phyloP scores from a whole-genome alignment of 1,284 basidiomycete species.

The Trichosporon sp. region DNA sequence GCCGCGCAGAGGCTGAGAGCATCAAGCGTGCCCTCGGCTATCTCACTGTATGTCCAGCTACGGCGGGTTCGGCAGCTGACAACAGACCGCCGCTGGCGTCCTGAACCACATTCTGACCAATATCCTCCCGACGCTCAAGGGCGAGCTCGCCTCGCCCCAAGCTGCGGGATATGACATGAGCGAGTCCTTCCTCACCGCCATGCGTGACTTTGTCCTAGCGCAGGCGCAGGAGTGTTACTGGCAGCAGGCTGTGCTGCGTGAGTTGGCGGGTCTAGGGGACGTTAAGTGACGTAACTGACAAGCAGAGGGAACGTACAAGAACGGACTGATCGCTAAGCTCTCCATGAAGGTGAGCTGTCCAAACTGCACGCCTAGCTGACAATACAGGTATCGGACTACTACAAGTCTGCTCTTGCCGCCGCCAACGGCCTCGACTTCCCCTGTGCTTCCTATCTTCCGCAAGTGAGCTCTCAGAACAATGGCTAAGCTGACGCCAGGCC shows the following conservation, averaged over 20 bases:
- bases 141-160: conserved; percentile 58
- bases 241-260: conserved; percentile 87
- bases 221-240: conserved; percentile 97
- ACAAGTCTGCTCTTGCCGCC: conserved; percentile 63
- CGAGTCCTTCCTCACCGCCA: conserved; percentile 64
- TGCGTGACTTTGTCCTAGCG: conserved; percentile 81
- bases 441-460: conserved; percentile 53
- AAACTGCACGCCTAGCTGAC: background rate
- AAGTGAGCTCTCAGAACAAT: conserved; percentile 40
- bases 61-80: background rate
- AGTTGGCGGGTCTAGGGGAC: conserved; percentile 28
- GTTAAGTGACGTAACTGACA: conserved; percentile 23
- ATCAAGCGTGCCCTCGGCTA: conserved; percentile 69
- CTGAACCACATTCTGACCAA: conserved; percentile 67
- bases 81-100: conserved; percentile 74
- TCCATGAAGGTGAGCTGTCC: conserved; percentile 65
- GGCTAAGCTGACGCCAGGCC: conserved; percentile 59
- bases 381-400: conserved; percentile 68
- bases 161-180: conserved; percentile 65
- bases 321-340: conserved; percentile 81
- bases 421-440: conserved; percentile 62
- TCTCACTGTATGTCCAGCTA: conserved; percentile 66
- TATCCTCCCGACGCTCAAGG: conserved; percentile 64
- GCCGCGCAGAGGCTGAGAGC: conserved; percentile 72
- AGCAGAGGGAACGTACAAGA: conserved; percentile 71